Evolutionary conservation across 148 eudicot genomes (phyloP).

Genomic region (Spergularia bocconei): DNA sequence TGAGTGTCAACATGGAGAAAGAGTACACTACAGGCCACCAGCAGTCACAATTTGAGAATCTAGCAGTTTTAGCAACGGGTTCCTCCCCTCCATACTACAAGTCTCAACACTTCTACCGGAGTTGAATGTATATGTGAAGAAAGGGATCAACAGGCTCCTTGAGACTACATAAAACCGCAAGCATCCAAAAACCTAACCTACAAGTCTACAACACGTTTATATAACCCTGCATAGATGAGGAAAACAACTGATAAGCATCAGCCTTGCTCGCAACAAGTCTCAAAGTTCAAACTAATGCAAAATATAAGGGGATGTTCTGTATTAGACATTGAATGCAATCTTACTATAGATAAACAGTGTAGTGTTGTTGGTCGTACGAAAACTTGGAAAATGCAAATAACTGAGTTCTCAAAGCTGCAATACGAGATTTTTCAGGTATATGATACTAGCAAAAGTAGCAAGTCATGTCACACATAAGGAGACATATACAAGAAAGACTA

Average conservation of each 20-base stretch:
- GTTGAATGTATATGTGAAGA: neutral
- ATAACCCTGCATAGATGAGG: slow-evolving; percentile 1
- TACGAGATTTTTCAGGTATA: too few species aligned
- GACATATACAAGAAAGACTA: too few species aligned
- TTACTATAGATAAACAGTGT: too few species aligned
- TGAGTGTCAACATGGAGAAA: slow-evolving; percentile 30
- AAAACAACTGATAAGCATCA: neutral
- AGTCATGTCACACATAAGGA: too few species aligned
- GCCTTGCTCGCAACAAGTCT: too few species aligned
- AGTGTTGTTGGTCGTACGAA: too few species aligned
- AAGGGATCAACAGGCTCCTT: neutral
- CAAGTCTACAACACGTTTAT: neutral
- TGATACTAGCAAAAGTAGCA: too few species aligned
- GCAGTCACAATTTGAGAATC: slow-evolving; percentile 20
- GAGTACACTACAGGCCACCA: slow-evolving; percentile 32
- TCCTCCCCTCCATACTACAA: neutral
- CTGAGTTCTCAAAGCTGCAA: too few species aligned
- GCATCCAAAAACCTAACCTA: neutral
- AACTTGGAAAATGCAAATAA: too few species aligned
- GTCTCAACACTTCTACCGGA: neutral
- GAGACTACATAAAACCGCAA: neutral
- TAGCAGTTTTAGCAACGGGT: neutral
- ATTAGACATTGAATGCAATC: too few species aligned
- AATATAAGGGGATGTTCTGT: too few species aligned
- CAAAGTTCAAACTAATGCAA: too few species aligned